These are phyloP conservation scores for Syncephalastrum contaminatum DNA, from an alignment of 371 early-diverging fungal species.

Conservation along the genomic window DNA sequence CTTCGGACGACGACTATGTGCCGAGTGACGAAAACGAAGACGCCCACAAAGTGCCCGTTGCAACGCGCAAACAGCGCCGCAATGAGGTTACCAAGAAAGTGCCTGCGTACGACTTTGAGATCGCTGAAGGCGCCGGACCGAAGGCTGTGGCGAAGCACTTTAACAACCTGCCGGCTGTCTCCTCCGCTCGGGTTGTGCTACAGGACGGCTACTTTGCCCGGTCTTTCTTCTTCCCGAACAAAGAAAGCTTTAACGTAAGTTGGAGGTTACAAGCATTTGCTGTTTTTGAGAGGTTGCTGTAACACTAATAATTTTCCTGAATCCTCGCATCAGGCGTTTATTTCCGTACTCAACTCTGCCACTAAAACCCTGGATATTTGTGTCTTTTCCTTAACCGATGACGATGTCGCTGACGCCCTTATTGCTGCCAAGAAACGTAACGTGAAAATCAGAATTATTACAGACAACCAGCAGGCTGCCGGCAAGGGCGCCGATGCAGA, in stretches of 20 bases:
- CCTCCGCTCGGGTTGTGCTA: slow-evolving; percentile 13
- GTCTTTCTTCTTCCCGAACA: slow-evolving; percentile 66
- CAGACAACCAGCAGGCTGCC: slow-evolving; percentile 65
- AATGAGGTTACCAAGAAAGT: slow-evolving; percentile 9
- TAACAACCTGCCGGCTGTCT: slow-evolving; percentile 3
- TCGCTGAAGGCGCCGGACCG: slow-evolving; percentile 28
- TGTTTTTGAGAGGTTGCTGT: not conserved
- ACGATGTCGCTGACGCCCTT: slow-evolving; percentile 61
- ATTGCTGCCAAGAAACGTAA: slow-evolving; percentile 57
- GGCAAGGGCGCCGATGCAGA: slow-evolving; percentile 58
- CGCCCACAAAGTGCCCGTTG: slow-evolving; percentile 3
- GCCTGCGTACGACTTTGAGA: not conserved
- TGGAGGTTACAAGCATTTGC: no score
- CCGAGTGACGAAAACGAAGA: slow-evolving; percentile 27
- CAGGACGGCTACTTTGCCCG: slow-evolving; percentile 32
- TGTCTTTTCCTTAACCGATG: slow-evolving; percentile 68
- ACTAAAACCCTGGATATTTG: slow-evolving; percentile 58
- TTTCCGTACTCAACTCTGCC: slow-evolving; percentile 52
- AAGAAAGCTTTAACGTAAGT: slow-evolving; percentile 56
- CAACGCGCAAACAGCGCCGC: not conserved
- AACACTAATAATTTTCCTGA: not conserved
- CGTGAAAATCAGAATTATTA: slow-evolving; percentile 52
- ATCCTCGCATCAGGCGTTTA: slow-evolving; percentile 33
- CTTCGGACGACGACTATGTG: slow-evolving; percentile 40
- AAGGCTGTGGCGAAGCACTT: slow-evolving; percentile 30